Conservation (phyloP, 805 yeast genomes). For the Lipomyces kockii region DNA sequence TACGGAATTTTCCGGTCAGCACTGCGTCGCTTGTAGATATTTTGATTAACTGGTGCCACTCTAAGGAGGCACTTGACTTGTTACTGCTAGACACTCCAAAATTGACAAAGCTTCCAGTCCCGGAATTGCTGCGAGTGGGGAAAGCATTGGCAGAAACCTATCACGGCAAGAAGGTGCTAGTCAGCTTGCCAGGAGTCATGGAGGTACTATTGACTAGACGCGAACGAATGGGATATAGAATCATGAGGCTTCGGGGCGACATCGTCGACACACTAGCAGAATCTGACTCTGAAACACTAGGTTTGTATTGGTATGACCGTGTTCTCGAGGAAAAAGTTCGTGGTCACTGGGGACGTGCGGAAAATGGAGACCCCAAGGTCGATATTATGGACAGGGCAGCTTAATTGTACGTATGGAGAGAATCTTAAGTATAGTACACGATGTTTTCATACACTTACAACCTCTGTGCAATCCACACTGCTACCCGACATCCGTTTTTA, state of each 20-base stretch:
- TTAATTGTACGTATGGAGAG: slow-evolving; percentile 4
- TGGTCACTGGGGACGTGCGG: slow-evolving; percentile 30
- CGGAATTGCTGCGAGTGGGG: slow-evolving; percentile 26
- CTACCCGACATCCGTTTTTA: slow-evolving; percentile 79
- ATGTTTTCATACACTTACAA: slow-evolving; percentile 47
- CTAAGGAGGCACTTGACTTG: slow-evolving; percentile 12
- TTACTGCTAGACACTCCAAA: slow-evolving; percentile 19
- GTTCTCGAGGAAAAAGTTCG: slow-evolving; percentile 24
- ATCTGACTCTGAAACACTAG: slow-evolving; percentile 16
- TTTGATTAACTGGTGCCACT: slow-evolving; percentile 18
- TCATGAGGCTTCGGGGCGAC: slow-evolving; percentile 31
- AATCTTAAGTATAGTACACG: not conserved
- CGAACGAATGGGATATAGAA: slow-evolving; percentile 27
- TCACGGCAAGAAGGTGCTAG: slow-evolving; percentile 28
- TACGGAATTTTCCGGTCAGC: slow-evolving; percentile 22
- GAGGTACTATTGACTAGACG: slow-evolving; percentile 27
- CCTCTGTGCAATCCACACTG: slow-evolving; percentile 90
- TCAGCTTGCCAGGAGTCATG: slow-evolving; percentile 36
- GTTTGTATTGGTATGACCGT: slow-evolving; percentile 33
- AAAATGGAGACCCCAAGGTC: slow-evolving; percentile 20
- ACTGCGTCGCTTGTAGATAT: slow-evolving; percentile 20
- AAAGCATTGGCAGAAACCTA: slow-evolving; percentile 26
- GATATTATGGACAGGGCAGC: slow-evolving; percentile 32
- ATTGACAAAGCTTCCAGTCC: slow-evolving; percentile 31
- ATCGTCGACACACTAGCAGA: slow-evolving; percentile 28